phyloP scores from a whole-genome alignment of 106 monocot species.

The Apostasia shenzhenica region DNA sequence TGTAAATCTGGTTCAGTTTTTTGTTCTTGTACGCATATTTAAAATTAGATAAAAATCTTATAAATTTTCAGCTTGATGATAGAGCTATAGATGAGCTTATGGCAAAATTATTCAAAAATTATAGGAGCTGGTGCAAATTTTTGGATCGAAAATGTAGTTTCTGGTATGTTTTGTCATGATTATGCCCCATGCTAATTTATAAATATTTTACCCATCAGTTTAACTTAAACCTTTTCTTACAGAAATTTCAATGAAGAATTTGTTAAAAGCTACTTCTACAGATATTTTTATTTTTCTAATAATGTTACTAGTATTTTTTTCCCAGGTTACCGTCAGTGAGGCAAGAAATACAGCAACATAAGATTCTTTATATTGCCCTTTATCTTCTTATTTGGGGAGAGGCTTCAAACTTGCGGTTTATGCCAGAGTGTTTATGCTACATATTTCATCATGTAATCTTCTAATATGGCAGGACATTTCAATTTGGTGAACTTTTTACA shows the following conservation, averaged over 20 bases:
- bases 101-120: slow-evolving; percentile 57
- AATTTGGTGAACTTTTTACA: not conserved
- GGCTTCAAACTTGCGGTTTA: slow-evolving; percentile 72
- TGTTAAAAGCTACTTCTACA: too few relatives aligned
- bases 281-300: not conserved
- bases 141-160: slow-evolving; percentile 56
- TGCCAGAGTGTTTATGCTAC: slow-evolving; percentile 84
- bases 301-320: not conserved
- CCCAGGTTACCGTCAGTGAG: slow-evolving; percentile 70
- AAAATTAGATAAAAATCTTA: not conserved
- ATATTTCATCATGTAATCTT: slow-evolving; percentile 77
- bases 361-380: slow-evolving; percentile 65
- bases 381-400: slow-evolving; percentile 94
- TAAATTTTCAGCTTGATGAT: slow-evolving; percentile 58
- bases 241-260: too few relatives aligned
- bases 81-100: slow-evolving; percentile 65
- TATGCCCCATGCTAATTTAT: not conserved
- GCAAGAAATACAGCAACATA: slow-evolving; percentile 71
- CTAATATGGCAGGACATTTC: slow-evolving; percentile 1
- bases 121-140: slow-evolving; percentile 72
- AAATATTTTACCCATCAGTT: not conserved
- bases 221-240: not conserved
- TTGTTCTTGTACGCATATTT: not conserved
- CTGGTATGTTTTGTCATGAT: slow-evolving; percentile 31
- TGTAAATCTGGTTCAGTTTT: not conserved